Evolutionary conservation across 2,329 filamentous ascomycete species (phyloP).

Genomic region (Tolypocladium pustulatum): DNA sequence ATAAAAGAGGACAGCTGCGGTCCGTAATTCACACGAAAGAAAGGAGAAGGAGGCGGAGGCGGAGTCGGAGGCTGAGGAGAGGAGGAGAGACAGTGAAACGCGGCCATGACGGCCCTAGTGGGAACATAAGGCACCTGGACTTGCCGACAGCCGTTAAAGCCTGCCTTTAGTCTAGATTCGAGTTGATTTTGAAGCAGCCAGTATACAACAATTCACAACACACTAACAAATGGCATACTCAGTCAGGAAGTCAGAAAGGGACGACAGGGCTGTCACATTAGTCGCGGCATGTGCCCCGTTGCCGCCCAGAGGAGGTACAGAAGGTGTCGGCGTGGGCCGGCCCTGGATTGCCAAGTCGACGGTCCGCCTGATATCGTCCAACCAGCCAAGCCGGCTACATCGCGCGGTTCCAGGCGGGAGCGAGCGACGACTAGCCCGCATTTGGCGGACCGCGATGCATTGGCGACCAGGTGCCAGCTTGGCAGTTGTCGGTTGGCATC

Average conservation of each 20-base stretch:
- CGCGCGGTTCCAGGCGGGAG: not conserved
- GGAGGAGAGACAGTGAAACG: not conserved
- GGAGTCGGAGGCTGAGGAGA: too few relatives aligned
- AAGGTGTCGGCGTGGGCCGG: not conserved
- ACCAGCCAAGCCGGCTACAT: not conserved
- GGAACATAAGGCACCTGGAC: not conserved
- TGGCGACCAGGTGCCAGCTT: not conserved
- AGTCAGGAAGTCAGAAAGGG: too few relatives aligned
- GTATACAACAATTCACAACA: not conserved
- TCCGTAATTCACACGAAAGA: not conserved
- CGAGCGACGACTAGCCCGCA: not conserved
- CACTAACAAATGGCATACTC: not conserved
- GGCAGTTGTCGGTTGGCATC: not conserved
- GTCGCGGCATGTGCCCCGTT: not conserved
- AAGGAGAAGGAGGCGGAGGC: not conserved
- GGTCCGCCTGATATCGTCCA: not conserved
- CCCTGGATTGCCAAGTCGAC: not conserved
- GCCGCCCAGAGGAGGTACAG: not conserved
- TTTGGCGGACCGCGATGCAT: not conserved
- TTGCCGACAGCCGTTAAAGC: not conserved
- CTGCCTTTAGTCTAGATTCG: not conserved
- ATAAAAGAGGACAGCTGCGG: slow-evolving; percentile 1
- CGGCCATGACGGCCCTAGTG: not conserved
- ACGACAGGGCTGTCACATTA: not conserved
- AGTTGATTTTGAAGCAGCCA: not conserved